Percentiles rank a stretch among this genome's conserved stretches.
These are phyloP conservation scores for Zopfia rhizophila DNA, from an alignment of 2,329 filamentous ascomycete species.

Conservation along the genomic window DNA sequence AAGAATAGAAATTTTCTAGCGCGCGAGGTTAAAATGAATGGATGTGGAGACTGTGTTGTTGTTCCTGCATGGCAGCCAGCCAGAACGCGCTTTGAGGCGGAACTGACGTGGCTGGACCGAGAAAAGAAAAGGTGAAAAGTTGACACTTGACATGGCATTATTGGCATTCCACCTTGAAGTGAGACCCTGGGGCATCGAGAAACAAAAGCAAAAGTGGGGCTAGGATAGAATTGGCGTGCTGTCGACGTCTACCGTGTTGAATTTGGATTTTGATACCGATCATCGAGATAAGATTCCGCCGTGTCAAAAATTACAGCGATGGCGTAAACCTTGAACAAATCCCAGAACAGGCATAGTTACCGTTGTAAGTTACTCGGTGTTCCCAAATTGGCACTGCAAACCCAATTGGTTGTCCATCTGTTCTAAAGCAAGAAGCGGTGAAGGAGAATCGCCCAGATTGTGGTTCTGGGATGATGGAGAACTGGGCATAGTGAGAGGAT, in stretches of 20 bases:
- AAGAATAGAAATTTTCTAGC: constrained; percentile 39
- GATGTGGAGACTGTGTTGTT: constrained; percentile 38
- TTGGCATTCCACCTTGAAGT: neutral
- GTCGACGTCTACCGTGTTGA: neutral
- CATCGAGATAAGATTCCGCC: neutral
- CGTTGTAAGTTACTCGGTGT: constrained; percentile 18
- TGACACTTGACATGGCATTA: constrained; percentile 17
- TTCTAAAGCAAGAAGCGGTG: constrained; percentile 6
- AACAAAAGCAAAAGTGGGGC: neutral
- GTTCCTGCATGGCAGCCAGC: constrained; percentile 46
- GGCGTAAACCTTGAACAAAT: neutral
- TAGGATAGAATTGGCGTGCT: neutral
- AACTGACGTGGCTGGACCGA: constrained; percentile 47
- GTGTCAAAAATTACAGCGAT: constrained; percentile 11
- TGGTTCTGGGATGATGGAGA: constrained; percentile 25
- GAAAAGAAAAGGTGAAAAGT: constrained; percentile 25
- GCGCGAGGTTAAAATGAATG: constrained; percentile 42
- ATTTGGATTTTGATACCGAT: constrained; percentile 6
- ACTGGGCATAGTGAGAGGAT: constrained; percentile 5
- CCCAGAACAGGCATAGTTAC: constrained; percentile 13
- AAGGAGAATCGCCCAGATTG: constrained; percentile 19
- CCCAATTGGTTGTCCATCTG: constrained; percentile 11
- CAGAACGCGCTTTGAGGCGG: constrained; percentile 22
- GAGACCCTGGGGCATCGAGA: neutral
- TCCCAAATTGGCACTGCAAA: constrained; percentile 4